Percentiles rank a stretch among this genome's conserved stretches.
Evolutionary conservation across 176 grass and related monocot species (phyloP).

Genomic region (Avena insularis): DNA sequence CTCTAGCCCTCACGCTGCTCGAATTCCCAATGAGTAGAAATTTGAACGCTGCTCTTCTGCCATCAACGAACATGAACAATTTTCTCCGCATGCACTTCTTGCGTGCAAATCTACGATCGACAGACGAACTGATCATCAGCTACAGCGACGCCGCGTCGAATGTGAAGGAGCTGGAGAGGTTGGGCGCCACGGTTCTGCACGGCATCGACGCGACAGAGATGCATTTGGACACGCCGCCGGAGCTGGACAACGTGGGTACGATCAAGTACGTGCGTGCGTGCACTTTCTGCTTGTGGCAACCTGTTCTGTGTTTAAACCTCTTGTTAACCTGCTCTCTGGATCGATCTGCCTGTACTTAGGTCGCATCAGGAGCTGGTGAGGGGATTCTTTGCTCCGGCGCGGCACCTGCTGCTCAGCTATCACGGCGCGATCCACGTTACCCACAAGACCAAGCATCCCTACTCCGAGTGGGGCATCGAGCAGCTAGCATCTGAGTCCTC

Average conservation of each 20-base stretch:
- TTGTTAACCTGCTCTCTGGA: not conserved
- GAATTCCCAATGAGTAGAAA: too few relatives aligned
- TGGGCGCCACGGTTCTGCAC: not conserved
- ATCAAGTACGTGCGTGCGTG: constrained; percentile 56
- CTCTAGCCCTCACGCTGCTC: not conserved
- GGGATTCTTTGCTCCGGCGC: constrained; percentile 48
- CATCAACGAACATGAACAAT: not conserved
- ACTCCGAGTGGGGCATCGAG: constrained; percentile 46
- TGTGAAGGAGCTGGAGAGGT: not conserved
- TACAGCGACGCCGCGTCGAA: not conserved
- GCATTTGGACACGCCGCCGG: constrained; percentile 26
- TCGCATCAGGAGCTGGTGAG: constrained; percentile 46
- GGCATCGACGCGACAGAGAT: too few relatives aligned
- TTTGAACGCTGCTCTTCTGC: not conserved
- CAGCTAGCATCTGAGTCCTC: constrained; percentile 36
- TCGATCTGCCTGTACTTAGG: constrained; percentile 27
- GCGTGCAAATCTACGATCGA: not conserved
- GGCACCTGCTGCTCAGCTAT: constrained; percentile 30
- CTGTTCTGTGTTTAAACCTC: not conserved
- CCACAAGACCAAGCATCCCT: constrained; percentile 50
- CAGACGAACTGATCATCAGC: constrained; percentile 20
- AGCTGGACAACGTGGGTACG: not conserved
- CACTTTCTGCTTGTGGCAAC: not conserved
- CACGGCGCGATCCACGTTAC: constrained; percentile 63
- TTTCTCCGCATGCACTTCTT: not conserved